These are phyloP conservation scores for Vigna hirtella DNA, from an alignment of 306 rosid genomes.

Conservation along the genomic window DNA sequence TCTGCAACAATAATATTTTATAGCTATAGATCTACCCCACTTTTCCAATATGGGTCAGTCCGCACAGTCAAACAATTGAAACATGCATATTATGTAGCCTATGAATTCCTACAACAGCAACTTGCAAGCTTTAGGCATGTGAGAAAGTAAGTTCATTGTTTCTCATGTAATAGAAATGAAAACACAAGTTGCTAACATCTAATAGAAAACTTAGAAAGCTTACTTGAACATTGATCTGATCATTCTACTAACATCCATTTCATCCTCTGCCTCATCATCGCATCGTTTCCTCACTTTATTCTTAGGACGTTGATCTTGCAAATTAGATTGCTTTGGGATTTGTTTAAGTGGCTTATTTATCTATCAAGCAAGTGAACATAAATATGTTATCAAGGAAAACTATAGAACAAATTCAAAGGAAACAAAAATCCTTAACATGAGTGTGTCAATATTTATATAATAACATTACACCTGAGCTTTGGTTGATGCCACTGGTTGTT, in stretches of 20 bases:
- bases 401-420: not conserved
- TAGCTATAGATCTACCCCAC: not conserved
- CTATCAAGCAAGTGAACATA: slow-evolving; percentile 51
- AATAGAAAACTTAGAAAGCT: slow-evolving; percentile 29
- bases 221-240: slow-evolving; percentile 79
- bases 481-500: slow-evolving; percentile 58
- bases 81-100: not conserved
- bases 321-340: slow-evolving; percentile 45
- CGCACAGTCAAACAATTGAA: not conserved
- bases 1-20: not conserved
- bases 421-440: not conserved
- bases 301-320: slow-evolving; percentile 64
- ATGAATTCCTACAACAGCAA: not conserved
- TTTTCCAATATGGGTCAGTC: not conserved
- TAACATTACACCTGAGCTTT: slow-evolving; percentile 63
- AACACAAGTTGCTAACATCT: not conserved
- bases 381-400: slow-evolving; percentile 9
- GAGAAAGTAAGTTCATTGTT: not conserved
- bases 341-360: slow-evolving; percentile 62
- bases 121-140: not conserved
- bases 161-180: not conserved
- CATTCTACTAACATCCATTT: slow-evolving; percentile 47
- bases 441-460: not conserved
- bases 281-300: slow-evolving; percentile 56
- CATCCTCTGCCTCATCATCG: slow-evolving; percentile 57